Evolutionary conservation across 2,329 filamentous ascomycete species (phyloP).

Genomic region (Diplodia intermedia): DNA sequence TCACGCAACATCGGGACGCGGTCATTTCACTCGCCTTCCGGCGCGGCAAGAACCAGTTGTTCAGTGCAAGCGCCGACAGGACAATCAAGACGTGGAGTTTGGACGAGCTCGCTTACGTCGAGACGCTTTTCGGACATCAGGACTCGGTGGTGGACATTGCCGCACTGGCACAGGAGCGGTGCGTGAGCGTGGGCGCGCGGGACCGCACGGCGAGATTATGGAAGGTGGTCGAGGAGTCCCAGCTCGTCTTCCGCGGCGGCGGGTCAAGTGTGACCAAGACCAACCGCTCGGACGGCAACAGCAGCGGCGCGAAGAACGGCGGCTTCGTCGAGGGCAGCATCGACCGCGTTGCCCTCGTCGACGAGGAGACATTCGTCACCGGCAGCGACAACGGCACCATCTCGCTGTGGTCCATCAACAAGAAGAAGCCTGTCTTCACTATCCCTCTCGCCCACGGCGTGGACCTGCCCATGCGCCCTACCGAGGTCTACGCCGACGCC

Average conservation of each 20-base stretch:
- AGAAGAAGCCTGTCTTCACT: slow-evolving; percentile 91
- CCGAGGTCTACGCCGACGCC: slow-evolving; percentile 75
- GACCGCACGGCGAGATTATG: slow-evolving; percentile 92
- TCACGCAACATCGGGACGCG: slow-evolving; percentile 89
- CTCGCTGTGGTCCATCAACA: slow-evolving; percentile 85
- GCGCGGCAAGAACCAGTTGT: slow-evolving; percentile 86
- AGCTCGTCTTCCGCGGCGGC: slow-evolving; percentile 92
- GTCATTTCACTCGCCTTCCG: slow-evolving; percentile 87
- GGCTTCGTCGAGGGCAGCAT: slow-evolving; percentile 78
- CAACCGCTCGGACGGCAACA: slow-evolving; percentile 45
- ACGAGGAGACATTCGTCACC: slow-evolving; percentile 87
- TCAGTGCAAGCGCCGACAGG: slow-evolving; percentile 87
- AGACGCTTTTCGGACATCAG: slow-evolving; percentile 95
- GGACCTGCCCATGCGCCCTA: slow-evolving; percentile 71
- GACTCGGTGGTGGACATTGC: slow-evolving; percentile 87
- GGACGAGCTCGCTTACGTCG: slow-evolving; percentile 89
- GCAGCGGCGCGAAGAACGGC: slow-evolving; percentile 40
- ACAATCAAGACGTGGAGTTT: slow-evolving; percentile 96
- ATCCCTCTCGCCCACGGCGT: slow-evolving; percentile 83
- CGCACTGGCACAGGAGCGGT: slow-evolving; percentile 79
- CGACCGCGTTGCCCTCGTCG: slow-evolving; percentile 89
- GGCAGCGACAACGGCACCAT: slow-evolving; percentile 90
- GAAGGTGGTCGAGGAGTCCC: slow-evolving; percentile 95
- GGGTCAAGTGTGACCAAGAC: slow-evolving; percentile 53
- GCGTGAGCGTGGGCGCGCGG: slow-evolving; percentile 86